phyloP scores from a whole-genome alignment of 768 basidiomycete species.

The Tricholoma terreum region DNA sequence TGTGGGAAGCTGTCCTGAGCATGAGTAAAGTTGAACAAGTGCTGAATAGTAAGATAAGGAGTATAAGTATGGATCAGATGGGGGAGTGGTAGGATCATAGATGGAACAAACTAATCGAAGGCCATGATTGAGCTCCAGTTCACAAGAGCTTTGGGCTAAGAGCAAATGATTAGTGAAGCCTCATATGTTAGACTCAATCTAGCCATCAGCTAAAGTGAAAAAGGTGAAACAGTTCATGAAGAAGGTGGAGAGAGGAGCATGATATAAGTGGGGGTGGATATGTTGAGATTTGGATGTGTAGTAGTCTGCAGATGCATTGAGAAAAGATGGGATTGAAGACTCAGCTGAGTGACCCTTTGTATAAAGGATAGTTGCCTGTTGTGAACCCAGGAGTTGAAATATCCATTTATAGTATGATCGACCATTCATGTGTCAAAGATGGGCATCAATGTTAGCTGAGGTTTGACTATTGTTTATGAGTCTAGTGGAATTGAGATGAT shows the following conservation, averaged over 20 bases:
- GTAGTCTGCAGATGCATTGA: conserved; percentile 10
- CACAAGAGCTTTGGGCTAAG: neutral
- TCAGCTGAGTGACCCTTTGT: conserved; percentile 7
- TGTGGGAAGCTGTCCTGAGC: conserved; percentile 20
- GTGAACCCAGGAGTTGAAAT: neutral
- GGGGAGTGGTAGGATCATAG: conserved; percentile 6
- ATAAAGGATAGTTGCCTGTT: neutral
- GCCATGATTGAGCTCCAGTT: neutral
- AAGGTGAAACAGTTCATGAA: conserved; percentile 16
- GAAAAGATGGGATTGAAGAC: neutral
- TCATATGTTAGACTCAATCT: conserved; percentile 17
- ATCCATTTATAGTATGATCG: conserved; percentile 23
- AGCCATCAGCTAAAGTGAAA: conserved; percentile 8
- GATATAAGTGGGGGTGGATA: neutral
- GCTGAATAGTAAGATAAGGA: conserved; percentile 19
- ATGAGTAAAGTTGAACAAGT: conserved; percentile 17
- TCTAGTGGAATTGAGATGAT: conserved; percentile 21
- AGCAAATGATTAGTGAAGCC: neutral
- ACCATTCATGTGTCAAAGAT: conserved; percentile 15
- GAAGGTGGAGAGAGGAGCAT: conserved; percentile 14
- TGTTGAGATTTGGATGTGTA: conserved; percentile 9
- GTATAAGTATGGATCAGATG: conserved; percentile 12
- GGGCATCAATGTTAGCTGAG: conserved; percentile 4
- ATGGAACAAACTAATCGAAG: neutral
- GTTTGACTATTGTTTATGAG: conserved; percentile 15